These are phyloP conservation scores for Metarhizium guizhouense DNA, from an alignment of 2,329 filamentous ascomycete genomes.

Conservation along the genomic window DNA sequence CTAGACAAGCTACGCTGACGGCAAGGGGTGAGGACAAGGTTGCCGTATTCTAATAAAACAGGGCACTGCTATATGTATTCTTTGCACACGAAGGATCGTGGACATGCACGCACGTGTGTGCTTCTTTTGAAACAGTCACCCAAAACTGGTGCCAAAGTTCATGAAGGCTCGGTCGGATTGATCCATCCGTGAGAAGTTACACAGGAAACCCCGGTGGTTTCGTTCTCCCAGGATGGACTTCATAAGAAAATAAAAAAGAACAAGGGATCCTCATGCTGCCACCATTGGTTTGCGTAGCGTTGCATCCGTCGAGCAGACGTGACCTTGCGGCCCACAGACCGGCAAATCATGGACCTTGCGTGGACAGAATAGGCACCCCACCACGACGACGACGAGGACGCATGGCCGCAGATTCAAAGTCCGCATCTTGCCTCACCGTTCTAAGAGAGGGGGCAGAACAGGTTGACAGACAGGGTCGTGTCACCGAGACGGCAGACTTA, in stretches of 20 bases:
- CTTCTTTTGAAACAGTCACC: neutral
- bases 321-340: slow-evolving; percentile 4
- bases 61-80: neutral
- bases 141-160: no score
- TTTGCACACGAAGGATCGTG: neutral
- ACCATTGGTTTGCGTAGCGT: slow-evolving; percentile 11
- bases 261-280: neutral
- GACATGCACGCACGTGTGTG: neutral
- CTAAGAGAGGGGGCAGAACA: neutral
- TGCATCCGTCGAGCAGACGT: slow-evolving; percentile 11
- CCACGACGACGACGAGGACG: slow-evolving; percentile 3
- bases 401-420: neutral
- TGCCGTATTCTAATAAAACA: neutral
- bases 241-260: neutral
- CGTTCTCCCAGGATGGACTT: neutral
- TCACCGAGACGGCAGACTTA: neutral
- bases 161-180: neutral
- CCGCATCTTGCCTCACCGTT: neutral
- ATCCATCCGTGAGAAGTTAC: neutral
- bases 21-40: neutral
- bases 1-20: neutral
- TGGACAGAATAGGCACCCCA: neutral
- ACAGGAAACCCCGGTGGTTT: neutral
- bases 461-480: neutral
- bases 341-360: slow-evolving; percentile 8